phyloP scores from a whole-genome alignment of 345 rosid species.

The Arabis hirsuta region DNA sequence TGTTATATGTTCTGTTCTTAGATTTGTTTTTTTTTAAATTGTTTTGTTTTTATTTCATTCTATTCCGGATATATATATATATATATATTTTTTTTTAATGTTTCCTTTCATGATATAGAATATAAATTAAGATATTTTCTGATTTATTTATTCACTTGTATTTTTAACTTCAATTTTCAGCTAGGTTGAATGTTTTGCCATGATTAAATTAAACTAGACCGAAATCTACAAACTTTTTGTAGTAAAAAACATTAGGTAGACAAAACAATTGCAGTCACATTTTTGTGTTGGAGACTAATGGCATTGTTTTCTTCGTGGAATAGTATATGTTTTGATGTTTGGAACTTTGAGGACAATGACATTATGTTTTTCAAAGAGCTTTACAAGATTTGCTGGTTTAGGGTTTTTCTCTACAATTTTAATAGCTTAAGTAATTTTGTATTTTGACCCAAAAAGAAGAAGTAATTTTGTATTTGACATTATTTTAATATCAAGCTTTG shows the following conservation, averaged over 20 bases:
- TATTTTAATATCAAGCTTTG: background rate
- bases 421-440: background rate
- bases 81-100: no score
- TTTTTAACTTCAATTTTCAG: background rate
- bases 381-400: constrained; percentile 23
- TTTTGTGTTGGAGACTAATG: constrained; percentile 38
- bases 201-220: background rate
- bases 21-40: no score
- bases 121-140: background rate
- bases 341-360: constrained; percentile 40
- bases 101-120: background rate
- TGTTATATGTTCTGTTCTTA: no score
- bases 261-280: constrained; percentile 31
- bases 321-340: constrained; percentile 42
- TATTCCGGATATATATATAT: no score
- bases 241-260: constrained; percentile 30
- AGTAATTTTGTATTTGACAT: constrained; percentile 7
- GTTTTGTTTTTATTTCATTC: no score
- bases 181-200: background rate
- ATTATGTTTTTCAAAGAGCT: constrained; percentile 23
- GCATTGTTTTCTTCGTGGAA: constrained; percentile 32
- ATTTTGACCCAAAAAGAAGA: background rate
- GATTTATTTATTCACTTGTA: background rate
- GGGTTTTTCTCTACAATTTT: background rate
- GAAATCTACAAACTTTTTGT: background rate